Percentiles rank a stretch among this genome's conserved stretches.
Conservation (phyloP, 176 grass and related monocot genomes). For the Paspalum vaginatum region DNA sequence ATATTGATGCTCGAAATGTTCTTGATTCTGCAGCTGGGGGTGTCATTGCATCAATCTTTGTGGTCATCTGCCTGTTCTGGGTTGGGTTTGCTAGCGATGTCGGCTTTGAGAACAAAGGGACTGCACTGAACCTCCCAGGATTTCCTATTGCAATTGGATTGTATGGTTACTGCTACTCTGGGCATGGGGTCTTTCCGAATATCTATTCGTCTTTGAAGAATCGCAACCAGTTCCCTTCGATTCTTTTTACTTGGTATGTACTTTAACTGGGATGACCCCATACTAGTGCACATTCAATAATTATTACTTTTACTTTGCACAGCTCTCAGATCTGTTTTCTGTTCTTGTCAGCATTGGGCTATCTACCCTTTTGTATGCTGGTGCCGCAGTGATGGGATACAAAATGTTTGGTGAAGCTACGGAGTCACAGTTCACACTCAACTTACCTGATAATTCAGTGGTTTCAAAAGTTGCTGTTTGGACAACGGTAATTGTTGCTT, state of each 20-base stretch:
- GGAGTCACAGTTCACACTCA: conserved; percentile 85
- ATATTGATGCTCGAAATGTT: conserved; percentile 14
- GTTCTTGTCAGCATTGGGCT: conserved; percentile 61
- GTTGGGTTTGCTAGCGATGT: conserved; percentile 68
- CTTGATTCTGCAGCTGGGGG: conserved; percentile 68
- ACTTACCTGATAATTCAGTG: conserved; percentile 77
- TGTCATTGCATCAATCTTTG: conserved; percentile 77
- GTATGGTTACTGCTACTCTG: conserved; percentile 90
- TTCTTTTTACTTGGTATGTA: conserved; percentile 75
- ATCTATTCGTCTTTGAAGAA: conserved; percentile 95
- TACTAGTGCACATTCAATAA: not conserved
- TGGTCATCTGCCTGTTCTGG: conserved; percentile 75
- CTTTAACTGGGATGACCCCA: not conserved
- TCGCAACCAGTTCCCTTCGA: conserved; percentile 61
- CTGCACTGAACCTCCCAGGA: conserved; percentile 60
- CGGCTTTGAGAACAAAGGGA: conserved; percentile 70
- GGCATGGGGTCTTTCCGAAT: conserved; percentile 93
- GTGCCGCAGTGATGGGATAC: conserved; percentile 65
- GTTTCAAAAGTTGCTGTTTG: conserved; percentile 81
- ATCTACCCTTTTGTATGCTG: conserved; percentile 65
- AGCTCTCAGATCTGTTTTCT: conserved; percentile 16
- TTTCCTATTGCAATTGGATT: conserved; percentile 90
- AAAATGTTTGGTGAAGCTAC: conserved; percentile 90
- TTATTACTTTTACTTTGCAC: not conserved
- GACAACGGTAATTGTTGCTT: conserved; percentile 69